Conservation (phyloP, 306 rosid genomes). For the Vigna trinervia region DNA sequence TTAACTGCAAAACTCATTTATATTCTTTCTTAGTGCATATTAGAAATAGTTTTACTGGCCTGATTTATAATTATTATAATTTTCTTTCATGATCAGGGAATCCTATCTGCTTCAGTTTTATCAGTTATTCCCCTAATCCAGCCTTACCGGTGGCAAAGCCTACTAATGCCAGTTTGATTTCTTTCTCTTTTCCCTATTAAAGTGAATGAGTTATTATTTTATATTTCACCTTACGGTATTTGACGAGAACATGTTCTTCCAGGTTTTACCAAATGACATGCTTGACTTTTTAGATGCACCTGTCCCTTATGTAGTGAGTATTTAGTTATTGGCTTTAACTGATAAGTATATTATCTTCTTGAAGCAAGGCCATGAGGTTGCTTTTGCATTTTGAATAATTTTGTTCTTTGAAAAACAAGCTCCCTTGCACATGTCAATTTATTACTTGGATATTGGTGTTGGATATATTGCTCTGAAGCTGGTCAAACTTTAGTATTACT, state of each 20-base stretch:
- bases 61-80: neutral
- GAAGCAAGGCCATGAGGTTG: slow-evolving; percentile 26
- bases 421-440: slow-evolving; percentile 21
- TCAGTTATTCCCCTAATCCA: slow-evolving; percentile 93
- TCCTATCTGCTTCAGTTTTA: slow-evolving; percentile 87
- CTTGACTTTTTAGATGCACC: slow-evolving; percentile 99
- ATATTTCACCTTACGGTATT: slow-evolving; percentile 35
- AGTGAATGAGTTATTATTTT: slow-evolving; percentile 28
- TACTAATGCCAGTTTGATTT: slow-evolving; percentile 89
- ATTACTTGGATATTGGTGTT: slow-evolving; percentile 20
- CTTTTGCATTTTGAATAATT: slow-evolving; percentile 24
- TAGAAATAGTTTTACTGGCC: neutral
- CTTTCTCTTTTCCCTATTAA: slow-evolving; percentile 39
- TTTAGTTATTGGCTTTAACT: slow-evolving; percentile 34
- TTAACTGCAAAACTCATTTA: slow-evolving; percentile 11
- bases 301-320: slow-evolving; percentile 93
- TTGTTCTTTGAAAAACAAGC: slow-evolving; percentile 31
- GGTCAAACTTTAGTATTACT: slow-evolving; percentile 12
- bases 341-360: slow-evolving; percentile 30
- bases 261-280: slow-evolving; percentile 98
- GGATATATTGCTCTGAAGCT: slow-evolving; percentile 27
- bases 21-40: slow-evolving; percentile 11
- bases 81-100: slow-evolving; percentile 70
- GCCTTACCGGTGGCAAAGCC: slow-evolving; percentile 98
- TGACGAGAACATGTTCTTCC: slow-evolving; percentile 46